Evolutionary conservation across 257 asterid species (phyloP).

Genomic region (Linderniella brevidens): DNA sequence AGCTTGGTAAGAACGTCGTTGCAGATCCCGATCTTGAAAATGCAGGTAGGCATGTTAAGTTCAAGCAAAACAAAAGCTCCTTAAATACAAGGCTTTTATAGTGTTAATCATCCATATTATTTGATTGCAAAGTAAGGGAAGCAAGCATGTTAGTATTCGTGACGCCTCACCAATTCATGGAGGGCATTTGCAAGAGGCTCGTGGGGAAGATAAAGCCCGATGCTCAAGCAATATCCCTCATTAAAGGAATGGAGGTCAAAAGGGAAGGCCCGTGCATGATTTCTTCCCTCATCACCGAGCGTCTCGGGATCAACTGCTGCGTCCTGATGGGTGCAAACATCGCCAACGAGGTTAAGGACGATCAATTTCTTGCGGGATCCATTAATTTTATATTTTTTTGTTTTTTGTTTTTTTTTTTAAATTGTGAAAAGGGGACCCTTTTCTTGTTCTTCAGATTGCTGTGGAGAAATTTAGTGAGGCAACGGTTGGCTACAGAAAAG

Average conservation of each 20-base stretch:
- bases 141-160: constrained; percentile 78
- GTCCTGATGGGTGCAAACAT: constrained; percentile 90
- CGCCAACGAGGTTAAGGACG: constrained; percentile 56
- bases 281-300: constrained; percentile 54
- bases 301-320: constrained; percentile 57
- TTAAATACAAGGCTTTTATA: no score
- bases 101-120: no score
- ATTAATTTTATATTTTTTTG: neutral
- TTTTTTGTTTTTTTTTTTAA: neutral
- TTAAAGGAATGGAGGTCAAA: constrained; percentile 88
- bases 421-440: neutral
- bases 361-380: no score
- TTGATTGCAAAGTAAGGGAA: constrained; percentile 29
- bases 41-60: constrained; percentile 31
- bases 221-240: constrained; percentile 61
- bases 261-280: constrained; percentile 93
- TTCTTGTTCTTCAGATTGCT: constrained; percentile 47
- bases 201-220: constrained; percentile 43
- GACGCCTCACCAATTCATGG: constrained; percentile 90
- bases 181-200: constrained; percentile 59
- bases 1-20: constrained; percentile 67
- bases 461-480: constrained; percentile 88
- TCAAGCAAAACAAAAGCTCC: neutral
- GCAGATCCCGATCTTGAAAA: constrained; percentile 68
- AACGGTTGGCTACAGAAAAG: constrained; percentile 58